A percentile compares a stretch with the other conserved stretches of the same genome.
These are phyloP conservation scores for Sporodiniella umbellata DNA, from an alignment of 371 early-diverging fungal genomes.

Conservation along the genomic window DNA sequence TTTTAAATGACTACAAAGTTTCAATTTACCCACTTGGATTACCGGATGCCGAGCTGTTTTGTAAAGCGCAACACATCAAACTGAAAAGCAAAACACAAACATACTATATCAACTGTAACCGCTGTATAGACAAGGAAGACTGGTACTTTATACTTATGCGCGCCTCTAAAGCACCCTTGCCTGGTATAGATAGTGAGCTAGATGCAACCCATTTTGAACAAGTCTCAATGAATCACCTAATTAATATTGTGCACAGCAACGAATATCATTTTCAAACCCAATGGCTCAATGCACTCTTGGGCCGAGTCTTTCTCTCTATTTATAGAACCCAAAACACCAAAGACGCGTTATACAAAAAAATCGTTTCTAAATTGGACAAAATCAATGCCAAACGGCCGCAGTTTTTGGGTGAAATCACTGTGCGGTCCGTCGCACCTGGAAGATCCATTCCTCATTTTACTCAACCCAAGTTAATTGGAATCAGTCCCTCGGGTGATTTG, in stretches of 20 bases:
- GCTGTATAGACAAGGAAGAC: conserved; percentile 83
- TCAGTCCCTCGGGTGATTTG: conserved; percentile 71
- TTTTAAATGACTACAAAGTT: conserved; percentile 63
- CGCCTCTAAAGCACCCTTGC: conserved; percentile 27
- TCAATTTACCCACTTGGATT: conserved; percentile 60
- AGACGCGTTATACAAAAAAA: conserved; percentile 61
- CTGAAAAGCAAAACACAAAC: conserved; percentile 18
- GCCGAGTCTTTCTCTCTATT: conserved; percentile 71
- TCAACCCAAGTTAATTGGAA: conserved; percentile 66
- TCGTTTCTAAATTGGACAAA: conserved; percentile 60
- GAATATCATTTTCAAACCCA: conserved; percentile 66
- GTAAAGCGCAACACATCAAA: conserved; percentile 52
- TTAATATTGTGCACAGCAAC: conserved; percentile 56
- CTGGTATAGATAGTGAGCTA: conserved; percentile 4
- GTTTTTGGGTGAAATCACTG: conserved; percentile 81
- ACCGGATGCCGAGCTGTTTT: conserved; percentile 59
- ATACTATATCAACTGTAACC: conserved; percentile 56
- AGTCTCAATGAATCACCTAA: conserved; percentile 52
- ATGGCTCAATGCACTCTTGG: conserved; percentile 90
- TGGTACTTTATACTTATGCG: conserved; percentile 73
- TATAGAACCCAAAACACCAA: conserved; percentile 66
- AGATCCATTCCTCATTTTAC: conserved; percentile 79
- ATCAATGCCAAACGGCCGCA: conserved; percentile 68
- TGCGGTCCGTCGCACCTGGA: conserved; percentile 77
- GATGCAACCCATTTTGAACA: conserved; percentile 53